Conservation (phyloP, 148 eudicot genomes). For the Rhododendron ferrugineum region DNA sequence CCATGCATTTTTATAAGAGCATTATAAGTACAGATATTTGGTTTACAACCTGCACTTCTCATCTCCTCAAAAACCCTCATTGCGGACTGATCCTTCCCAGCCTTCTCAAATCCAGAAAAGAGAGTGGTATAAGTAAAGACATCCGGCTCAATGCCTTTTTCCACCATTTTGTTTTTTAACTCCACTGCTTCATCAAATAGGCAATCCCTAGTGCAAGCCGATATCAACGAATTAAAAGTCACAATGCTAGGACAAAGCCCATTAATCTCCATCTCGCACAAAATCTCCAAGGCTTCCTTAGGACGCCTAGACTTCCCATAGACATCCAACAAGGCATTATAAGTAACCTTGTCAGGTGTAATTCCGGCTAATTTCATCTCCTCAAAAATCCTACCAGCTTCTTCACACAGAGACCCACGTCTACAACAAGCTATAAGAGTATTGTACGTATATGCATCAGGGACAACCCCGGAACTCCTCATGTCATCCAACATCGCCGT, state of each 20-base stretch:
- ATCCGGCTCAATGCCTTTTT: conserved; percentile 74
- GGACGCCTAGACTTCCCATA: conserved; percentile 77
- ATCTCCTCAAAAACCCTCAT: conserved; percentile 84
- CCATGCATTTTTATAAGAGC: conserved; percentile 88
- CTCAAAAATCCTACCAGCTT: conserved; percentile 61
- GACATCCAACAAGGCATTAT: conserved; percentile 85
- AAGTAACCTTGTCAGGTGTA: conserved; percentile 83
- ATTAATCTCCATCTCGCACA: conserved; percentile 58
- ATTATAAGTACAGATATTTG: conserved; percentile 83
- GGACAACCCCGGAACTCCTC: conserved; percentile 61
- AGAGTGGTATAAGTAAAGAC: conserved; percentile 82
- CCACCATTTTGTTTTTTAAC: conserved; percentile 65
- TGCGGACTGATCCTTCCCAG: conserved; percentile 88
- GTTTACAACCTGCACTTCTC: conserved; percentile 64
- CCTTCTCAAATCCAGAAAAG: conserved; percentile 86
- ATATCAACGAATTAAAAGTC: conserved; percentile 76
- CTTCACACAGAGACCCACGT: conserved; percentile 70
- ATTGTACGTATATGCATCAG: conserved; percentile 82
- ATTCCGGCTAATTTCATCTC: conserved; percentile 76
- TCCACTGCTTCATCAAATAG: conserved; percentile 69
- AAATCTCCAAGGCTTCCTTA: conserved; percentile 77
- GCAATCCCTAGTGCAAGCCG: conserved; percentile 76
- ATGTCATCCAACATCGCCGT: conserved; percentile 45
- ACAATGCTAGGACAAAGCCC: conserved; percentile 70
- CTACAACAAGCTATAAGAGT: conserved; percentile 84